Percentiles rank a stretch among this genome's conserved stretches.
These are phyloP conservation scores for Aspergillus intermedius DNA, from an alignment of 2,329 filamentous ascomycete genomes.

Conservation along the genomic window DNA sequence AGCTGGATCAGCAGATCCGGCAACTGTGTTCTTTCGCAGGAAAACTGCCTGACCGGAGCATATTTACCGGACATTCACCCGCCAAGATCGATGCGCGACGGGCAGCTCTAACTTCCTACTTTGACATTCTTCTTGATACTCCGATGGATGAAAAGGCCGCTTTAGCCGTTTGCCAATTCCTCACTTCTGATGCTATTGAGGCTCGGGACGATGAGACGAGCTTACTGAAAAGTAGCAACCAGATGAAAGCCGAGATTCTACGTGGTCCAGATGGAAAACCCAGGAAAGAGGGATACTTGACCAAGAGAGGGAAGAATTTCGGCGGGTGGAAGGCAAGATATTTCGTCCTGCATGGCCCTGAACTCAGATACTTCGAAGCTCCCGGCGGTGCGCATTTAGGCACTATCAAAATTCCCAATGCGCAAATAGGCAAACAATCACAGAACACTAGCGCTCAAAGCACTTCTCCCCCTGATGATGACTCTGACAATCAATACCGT, in stretches of 20 bases:
- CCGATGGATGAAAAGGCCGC: constrained; percentile 71
- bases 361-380: constrained; percentile 84
- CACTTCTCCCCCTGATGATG: constrained; percentile 64
- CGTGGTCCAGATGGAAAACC: constrained; percentile 59
- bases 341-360: constrained; percentile 62
- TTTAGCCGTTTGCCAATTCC: constrained; percentile 75
- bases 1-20: constrained; percentile 75
- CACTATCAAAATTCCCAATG: constrained; percentile 82
- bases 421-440: constrained; percentile 91
- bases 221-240: constrained; percentile 36
- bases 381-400: constrained; percentile 86
- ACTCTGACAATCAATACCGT: constrained; percentile 86
- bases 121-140: constrained; percentile 78
- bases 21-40: constrained; percentile 65
- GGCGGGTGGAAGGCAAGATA: constrained; percentile 92
- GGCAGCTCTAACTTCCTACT: constrained; percentile 72
- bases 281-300: constrained; percentile 81
- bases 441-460: constrained; percentile 51
- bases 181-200: constrained; percentile 62
- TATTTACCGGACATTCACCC: constrained; percentile 89
- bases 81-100: constrained; percentile 87
- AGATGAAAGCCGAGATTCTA: constrained; percentile 25
- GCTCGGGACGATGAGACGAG: constrained; percentile 48
- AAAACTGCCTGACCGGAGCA: constrained; percentile 71
- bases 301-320: constrained; percentile 97